phyloP scores from a whole-genome alignment of 2,329 filamentous ascomycete species.

The Aspergillus sp. region DNA sequence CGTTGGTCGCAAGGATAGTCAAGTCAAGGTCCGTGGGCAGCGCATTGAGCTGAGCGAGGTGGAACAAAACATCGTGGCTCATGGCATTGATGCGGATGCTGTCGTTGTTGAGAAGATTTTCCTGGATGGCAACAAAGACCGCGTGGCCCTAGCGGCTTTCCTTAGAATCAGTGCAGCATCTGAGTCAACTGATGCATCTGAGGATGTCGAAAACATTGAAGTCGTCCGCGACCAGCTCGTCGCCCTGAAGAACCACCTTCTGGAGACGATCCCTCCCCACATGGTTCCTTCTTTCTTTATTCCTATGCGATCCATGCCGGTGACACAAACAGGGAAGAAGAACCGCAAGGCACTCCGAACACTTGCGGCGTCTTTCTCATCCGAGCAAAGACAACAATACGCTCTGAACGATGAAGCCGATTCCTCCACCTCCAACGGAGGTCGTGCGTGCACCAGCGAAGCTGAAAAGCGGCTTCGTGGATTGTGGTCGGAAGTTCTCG shows the following conservation, averaged over 20 bases:
- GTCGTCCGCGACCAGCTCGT: background rate
- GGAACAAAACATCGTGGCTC: slow-evolving; percentile 1
- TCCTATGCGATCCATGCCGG: background rate
- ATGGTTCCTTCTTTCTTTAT: slow-evolving; percentile 1
- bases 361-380: background rate
- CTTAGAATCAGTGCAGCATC: background rate
- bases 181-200: background rate
- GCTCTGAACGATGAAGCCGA: background rate
- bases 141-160: background rate
- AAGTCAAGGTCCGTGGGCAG: slow-evolving; percentile 12
- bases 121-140: background rate
- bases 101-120: background rate
- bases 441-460: background rate
- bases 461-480: background rate
- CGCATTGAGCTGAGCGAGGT: slow-evolving; percentile 9
- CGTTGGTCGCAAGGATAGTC: slow-evolving; percentile 9
- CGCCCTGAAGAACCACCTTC: slow-evolving; percentile 16
- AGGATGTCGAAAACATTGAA: background rate
- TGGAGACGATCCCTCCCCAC: background rate
- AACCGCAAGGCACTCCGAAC: background rate
- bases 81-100: background rate
- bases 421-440: background rate
- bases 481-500: slow-evolving; percentile 12
- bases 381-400: background rate
- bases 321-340: background rate